Conservation (phyloP, 192 early-diverging fungal species). For the Mortierella alpina region DNA sequence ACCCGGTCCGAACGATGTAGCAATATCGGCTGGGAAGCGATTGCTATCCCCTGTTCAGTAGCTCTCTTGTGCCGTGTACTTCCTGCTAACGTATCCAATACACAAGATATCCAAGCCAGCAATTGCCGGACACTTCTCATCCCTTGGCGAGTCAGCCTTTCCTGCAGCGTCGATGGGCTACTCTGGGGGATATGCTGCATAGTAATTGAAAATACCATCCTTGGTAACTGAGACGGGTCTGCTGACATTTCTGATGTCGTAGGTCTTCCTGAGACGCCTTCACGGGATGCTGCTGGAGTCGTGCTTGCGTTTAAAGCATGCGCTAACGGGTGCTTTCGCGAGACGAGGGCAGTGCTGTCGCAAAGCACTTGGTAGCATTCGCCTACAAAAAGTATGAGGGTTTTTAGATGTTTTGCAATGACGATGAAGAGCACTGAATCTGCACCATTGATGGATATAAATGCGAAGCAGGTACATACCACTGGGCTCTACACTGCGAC, state of each 20-base stretch:
- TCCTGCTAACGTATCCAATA: conserved; percentile 1
- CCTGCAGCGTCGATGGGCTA: no score
- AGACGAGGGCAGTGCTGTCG: conserved; percentile 20
- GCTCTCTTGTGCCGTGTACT: not conserved
- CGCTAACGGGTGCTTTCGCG: conserved; percentile 18
- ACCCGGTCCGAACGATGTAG: conserved; percentile 18
- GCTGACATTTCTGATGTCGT: conserved; percentile 4
- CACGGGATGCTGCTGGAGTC: conserved; percentile 18
- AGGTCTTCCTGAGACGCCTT: not conserved
- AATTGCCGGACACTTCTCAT: not conserved
- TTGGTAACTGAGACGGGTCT: conserved; percentile 3
- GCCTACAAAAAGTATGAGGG: not conserved
- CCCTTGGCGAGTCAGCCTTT: no score
- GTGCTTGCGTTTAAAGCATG: conserved; percentile 15
- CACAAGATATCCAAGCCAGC: not conserved
- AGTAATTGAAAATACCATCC: conserved; percentile 42
- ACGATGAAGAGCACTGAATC: not conserved
- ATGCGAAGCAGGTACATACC: no score
- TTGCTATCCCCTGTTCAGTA: not conserved
- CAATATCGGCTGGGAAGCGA: conserved; percentile 9
- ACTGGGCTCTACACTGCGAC: no score
- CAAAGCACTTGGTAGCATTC: conserved; percentile 13
- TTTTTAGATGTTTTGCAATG: not conserved
- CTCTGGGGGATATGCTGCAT: conserved; percentile 33
- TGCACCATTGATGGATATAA: not conserved